Percentiles rank a stretch among this genome's conserved stretches.
phyloP scores from a whole-genome alignment of 2,329 filamentous ascomycete species.

The Diaporthe sp. region DNA sequence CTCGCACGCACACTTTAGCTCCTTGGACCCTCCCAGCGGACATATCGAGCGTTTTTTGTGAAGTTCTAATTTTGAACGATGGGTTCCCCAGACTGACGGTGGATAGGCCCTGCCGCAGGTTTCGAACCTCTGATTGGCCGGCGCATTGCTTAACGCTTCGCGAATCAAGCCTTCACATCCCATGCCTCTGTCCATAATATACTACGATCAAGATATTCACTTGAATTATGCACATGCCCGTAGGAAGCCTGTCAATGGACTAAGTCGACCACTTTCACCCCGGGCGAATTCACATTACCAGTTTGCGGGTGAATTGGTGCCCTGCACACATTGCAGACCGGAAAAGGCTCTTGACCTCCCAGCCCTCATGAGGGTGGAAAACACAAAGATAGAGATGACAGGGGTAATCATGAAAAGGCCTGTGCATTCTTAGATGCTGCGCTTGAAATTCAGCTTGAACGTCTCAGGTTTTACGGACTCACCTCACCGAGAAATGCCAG shows the following conservation, averaged over 20 bases:
- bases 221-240: neutral
- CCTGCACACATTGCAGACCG: neutral
- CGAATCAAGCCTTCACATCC: neutral
- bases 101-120: neutral
- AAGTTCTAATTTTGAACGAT: constrained; percentile 1
- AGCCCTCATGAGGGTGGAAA: too few species aligned
- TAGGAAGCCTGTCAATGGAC: neutral
- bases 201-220: neutral
- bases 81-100: constrained; percentile 5
- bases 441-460: neutral
- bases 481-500: neutral
- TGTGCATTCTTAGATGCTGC: too few species aligned
- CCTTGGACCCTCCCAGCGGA: neutral
- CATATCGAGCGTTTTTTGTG: neutral
- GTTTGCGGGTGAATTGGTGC: neutral
- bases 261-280: neutral
- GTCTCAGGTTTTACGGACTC: neutral
- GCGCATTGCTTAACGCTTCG: neutral
- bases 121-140: constrained; percentile 4
- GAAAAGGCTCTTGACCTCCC: too few species aligned
- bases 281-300: neutral
- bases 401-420: too few species aligned
- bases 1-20: neutral
- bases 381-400: neutral
- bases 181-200: too few species aligned